These are phyloP conservation scores for Cladorrhinum samala DNA, from an alignment of 495 filamentous ascomycete species.

Conservation along the genomic window DNA sequence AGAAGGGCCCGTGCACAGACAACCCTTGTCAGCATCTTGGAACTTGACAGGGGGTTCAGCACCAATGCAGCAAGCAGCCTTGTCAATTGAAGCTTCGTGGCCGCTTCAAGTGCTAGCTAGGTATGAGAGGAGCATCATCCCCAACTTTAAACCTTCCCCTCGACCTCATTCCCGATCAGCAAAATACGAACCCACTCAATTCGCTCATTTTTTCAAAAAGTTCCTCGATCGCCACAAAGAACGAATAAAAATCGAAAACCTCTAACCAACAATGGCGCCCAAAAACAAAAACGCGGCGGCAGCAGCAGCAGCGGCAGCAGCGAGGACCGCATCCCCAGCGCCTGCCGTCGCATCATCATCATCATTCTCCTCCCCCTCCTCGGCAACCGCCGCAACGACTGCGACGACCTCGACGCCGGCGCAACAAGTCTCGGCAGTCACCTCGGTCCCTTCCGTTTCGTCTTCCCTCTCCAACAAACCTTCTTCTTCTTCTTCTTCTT, in stretches of 20 bases:
- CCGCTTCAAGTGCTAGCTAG: no score
- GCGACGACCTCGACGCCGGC: background rate
- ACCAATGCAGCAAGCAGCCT: constrained; percentile 7
- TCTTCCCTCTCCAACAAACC: background rate
- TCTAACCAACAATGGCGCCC: constrained; percentile 28
- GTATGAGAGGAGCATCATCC: constrained; percentile 9
- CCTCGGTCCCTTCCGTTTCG: background rate
- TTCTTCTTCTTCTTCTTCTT: constrained; percentile 7
- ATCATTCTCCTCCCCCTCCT: background rate
- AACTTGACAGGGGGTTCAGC: background rate
- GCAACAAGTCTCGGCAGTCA: no score
- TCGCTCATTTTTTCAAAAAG: background rate
- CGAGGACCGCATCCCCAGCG: constrained; percentile 17
- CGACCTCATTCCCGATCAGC: background rate
- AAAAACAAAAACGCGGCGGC: constrained; percentile 23
- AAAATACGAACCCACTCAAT: background rate
- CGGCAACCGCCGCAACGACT: background rate
- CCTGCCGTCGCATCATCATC: constrained; percentile 11
- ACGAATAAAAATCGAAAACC: background rate
- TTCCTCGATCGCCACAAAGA: background rate
- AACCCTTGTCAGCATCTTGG: background rate
- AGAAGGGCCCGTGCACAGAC: background rate
- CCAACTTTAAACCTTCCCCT: background rate
- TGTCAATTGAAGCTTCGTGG: constrained; percentile 32
- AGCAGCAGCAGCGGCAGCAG: constrained; percentile 12